Percentiles rank a stretch among this genome's conserved stretches.
phyloP scores from a whole-genome alignment of 192 early-diverging fungal genomes.

The Entomortierella lignicola region DNA sequence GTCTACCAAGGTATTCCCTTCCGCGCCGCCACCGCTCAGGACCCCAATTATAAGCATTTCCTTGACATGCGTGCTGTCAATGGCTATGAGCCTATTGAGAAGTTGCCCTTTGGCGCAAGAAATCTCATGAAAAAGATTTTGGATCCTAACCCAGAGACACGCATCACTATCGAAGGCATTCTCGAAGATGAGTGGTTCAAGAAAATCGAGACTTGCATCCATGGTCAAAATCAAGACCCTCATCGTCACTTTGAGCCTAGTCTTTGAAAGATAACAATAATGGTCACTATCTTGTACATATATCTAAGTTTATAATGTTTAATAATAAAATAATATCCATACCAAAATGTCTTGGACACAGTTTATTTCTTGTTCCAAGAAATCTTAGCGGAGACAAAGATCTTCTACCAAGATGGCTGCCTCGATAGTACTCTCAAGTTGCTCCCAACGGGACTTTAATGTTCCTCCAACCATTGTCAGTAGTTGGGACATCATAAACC shows the following conservation, averaged over 20 bases:
- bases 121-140: conserved; percentile 84
- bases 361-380: too few relatives aligned
- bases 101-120: conserved; percentile 71
- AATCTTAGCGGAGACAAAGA: conserved; percentile 22
- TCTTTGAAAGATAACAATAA: conserved; percentile 1
- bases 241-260: conserved; percentile 48
- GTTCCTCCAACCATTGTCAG: conserved; percentile 30
- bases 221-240: conserved; percentile 53
- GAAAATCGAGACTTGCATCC: conserved; percentile 70
- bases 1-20: conserved; percentile 76
- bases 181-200: conserved; percentile 84
- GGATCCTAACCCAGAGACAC: conserved; percentile 78
- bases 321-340: not conserved
- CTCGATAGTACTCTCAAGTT: conserved; percentile 32
- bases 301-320: too few relatives aligned
- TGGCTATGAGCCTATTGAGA: conserved; percentile 81
- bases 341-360: not conserved
- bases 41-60: conserved; percentile 74
- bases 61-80: conserved; percentile 58
- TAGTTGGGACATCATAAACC: conserved; percentile 27
- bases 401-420: conserved; percentile 34
- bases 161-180: conserved; percentile 77
- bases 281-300: too few relatives aligned
- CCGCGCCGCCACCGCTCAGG: conserved; percentile 67
- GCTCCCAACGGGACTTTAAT: conserved; percentile 31